These are phyloP conservation scores for Penicillium digitatum DNA, from an alignment of 2,329 filamentous ascomycete genomes.

Conservation along the genomic window DNA sequence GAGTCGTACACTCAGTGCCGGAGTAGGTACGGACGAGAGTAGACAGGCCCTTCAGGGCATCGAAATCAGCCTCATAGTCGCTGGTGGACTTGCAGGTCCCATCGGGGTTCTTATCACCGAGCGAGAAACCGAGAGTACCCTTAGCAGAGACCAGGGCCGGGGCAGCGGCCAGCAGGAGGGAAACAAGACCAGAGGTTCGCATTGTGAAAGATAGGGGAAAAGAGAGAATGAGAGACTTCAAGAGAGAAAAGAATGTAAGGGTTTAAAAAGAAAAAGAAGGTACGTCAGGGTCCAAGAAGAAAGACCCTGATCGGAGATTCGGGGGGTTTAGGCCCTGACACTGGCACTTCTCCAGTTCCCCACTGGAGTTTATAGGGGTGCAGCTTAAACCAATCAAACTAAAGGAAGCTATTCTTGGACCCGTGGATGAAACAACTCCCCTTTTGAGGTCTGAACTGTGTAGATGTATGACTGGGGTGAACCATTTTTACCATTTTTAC, in stretches of 20 bases:
- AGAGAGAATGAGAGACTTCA: background rate
- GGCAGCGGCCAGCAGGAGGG: constrained; percentile 41
- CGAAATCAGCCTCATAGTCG: constrained; percentile 65
- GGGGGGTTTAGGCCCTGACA: constrained; percentile 12
- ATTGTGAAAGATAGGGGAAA: constrained; percentile 33
- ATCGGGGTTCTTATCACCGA: constrained; percentile 61
- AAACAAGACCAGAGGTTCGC: constrained; percentile 44
- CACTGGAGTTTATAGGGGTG: background rate
- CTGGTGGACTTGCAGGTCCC: constrained; percentile 58
- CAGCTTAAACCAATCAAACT: background rate
- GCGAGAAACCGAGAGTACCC: constrained; percentile 61
- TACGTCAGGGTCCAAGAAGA: constrained; percentile 14
- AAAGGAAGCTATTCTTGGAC: background rate
- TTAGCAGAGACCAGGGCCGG: constrained; percentile 50
- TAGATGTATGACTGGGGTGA: background rate
- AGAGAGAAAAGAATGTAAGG: constrained; percentile 6
- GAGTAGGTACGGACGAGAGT: constrained; percentile 64
- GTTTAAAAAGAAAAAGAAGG: constrained; percentile 1
- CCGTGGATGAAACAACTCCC: constrained; percentile 12
- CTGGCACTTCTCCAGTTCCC: constrained; percentile 1
- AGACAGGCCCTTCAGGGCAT: constrained; percentile 52
- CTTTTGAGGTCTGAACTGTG: background rate
- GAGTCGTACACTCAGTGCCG: constrained; percentile 62
- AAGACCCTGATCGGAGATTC: constrained; percentile 3
- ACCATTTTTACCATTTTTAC: background rate